Conservation (phyloP, 768 basidiomycete species). For the Collybiopsis luxurians region DNA sequence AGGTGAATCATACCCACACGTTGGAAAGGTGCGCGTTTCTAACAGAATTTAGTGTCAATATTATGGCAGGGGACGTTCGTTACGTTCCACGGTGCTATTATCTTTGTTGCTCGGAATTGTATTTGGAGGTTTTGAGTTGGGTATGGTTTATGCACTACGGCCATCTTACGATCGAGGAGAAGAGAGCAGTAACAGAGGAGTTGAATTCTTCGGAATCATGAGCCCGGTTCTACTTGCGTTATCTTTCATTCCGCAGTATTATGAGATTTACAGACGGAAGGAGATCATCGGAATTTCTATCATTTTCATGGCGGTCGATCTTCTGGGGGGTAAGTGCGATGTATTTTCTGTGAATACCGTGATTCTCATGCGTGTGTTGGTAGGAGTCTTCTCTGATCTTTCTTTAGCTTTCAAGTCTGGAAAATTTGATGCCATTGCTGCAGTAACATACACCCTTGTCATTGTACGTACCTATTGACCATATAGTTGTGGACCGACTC, state of each 20-base stretch:
- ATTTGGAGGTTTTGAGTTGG: slow-evolving; percentile 56
- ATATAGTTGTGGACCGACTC: neutral
- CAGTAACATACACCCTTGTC: slow-evolving; percentile 48
- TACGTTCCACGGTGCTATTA: slow-evolving; percentile 28
- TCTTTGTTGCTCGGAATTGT: slow-evolving; percentile 39
- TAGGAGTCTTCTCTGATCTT: slow-evolving; percentile 43
- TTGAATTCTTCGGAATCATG: slow-evolving; percentile 61
- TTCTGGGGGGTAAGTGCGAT: slow-evolving; percentile 46
- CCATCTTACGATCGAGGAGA: slow-evolving; percentile 31
- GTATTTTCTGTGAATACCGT: no score
- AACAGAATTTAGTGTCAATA: slow-evolving; percentile 70
- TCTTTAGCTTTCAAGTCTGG: slow-evolving; percentile 46
- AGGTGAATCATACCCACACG: neutral
- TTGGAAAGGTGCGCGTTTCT: slow-evolving; percentile 40
- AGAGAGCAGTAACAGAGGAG: slow-evolving; percentile 20
- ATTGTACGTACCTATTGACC: slow-evolving; percentile 25
- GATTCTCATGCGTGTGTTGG: neutral
- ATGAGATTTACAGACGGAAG: slow-evolving; percentile 65
- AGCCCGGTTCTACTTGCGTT: slow-evolving; percentile 55
- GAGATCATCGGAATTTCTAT: slow-evolving; percentile 70
- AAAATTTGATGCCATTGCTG: slow-evolving; percentile 45
- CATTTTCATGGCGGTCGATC: slow-evolving; percentile 67
- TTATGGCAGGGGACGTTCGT: slow-evolving; percentile 48
- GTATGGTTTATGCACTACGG: slow-evolving; percentile 57
- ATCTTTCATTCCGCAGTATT: slow-evolving; percentile 63